Percentiles rank a stretch among this genome's conserved stretches.
Conservation (phyloP, 2,329 filamentous ascomycete genomes). For the Hyphodiscus sp. region DNA sequence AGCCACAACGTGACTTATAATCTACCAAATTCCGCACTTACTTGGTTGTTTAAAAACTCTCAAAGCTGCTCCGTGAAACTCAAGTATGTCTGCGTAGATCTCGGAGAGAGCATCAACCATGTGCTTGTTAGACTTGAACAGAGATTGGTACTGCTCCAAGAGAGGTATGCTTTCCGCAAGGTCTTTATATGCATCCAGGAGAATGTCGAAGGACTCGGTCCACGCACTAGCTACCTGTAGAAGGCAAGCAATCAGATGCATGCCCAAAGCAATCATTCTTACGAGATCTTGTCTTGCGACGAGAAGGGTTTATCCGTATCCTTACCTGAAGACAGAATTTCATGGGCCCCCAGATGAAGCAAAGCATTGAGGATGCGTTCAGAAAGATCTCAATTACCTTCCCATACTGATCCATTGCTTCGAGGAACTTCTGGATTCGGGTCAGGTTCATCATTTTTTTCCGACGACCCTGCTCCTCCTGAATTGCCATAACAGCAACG, state of each 20-base stretch:
- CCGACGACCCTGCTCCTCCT: constrained; percentile 24
- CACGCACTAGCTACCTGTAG: constrained; percentile 25
- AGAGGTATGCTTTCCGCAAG: constrained; percentile 35
- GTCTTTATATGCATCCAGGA: constrained; percentile 34
- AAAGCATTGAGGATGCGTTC: constrained; percentile 27
- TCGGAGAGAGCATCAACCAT: constrained; percentile 28
- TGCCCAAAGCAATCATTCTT: no score
- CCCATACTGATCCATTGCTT: constrained; percentile 33
- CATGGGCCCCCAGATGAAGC: constrained; percentile 34
- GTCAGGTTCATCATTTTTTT: constrained; percentile 26
- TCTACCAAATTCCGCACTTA: constrained; percentile 5
- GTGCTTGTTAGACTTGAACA: constrained; percentile 26
- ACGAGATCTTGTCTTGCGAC: no score
- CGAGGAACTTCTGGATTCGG: constrained; percentile 25
- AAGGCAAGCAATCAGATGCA: no score
- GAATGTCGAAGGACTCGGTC: constrained; percentile 30
- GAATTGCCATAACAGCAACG: constrained; percentile 20
- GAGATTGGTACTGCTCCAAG: constrained; percentile 27
- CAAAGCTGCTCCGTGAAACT: constrained; percentile 33
- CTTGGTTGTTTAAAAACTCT: constrained; percentile 24
- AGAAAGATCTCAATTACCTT: constrained; percentile 32
- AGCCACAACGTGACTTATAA: neutral
- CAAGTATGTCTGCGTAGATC: constrained; percentile 34
- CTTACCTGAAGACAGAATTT: constrained; percentile 32
- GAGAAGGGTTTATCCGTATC: no score